Base-by-base conservation (phyloP, 495 filamentous ascomycete genomes). In the Talaromyces nanjingensis region DNA sequence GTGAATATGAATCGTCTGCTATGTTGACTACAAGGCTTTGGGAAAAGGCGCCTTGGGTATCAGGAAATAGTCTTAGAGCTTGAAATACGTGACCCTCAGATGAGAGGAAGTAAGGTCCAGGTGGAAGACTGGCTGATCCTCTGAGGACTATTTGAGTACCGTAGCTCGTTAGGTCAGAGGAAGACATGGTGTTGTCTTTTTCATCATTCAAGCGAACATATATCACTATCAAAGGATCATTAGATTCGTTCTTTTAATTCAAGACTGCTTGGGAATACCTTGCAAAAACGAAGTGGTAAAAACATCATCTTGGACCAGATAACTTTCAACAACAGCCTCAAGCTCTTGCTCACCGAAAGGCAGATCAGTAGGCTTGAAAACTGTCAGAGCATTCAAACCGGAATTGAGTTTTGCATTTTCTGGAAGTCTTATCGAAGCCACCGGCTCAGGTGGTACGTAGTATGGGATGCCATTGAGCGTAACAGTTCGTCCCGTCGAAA, bases 41-140 rank as follows among this genome's bases (percentile, higher is more conserved):
- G 25, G 71, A 70, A 27, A 82, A 82, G 5, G 76, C 66, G 0
- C 75, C 66, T 20, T 75, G 70, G 34, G 72, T 71, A 63, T 82
- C 79, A 2, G 73, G 60, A 64, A 80, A 82, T 2, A 81, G 64
- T 3, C 77, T 73, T 61, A 75, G 77, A 11, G 76, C 77, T 1
- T 71, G 70, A 53, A 73, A 76, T 18, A 80, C 56, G 6, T 71
- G 62, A 4, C 77, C 77, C 1, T 65, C 56, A 1, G 69, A 60
- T 14, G 78, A 74, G 12, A 79, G 62, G 65, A 84, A 81, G 67
- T 83, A 83, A 0, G 81, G 82, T 0, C 82, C 82, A 0, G 70
- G 67, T 0, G 79, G 77, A 16, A 83, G 63, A 8, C 65, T 64
- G 1, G 52, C 25, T 9, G 52, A 29, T n/a, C 52, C 52, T 6